A percentile compares a stretch with the other conserved stretches of the same genome.
These are phyloP conservation scores for Paramecium sonneborni DNA, from an alignment of 73 alveolate genomes.

Conservation along the genomic window DNA sequence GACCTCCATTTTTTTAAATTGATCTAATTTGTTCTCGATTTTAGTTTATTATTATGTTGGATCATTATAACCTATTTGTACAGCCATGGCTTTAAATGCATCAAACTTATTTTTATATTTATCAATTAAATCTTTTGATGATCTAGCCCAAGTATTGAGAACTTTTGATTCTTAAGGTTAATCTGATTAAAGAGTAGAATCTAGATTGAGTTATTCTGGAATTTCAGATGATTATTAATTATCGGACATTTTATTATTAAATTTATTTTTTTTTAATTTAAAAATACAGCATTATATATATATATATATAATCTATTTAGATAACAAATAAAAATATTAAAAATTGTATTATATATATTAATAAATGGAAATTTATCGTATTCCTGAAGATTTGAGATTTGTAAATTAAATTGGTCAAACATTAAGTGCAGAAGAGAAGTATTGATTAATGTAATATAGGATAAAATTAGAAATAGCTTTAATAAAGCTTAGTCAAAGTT, in stretches of 20 bases:
- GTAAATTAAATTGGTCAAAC: slow-evolving; percentile 64
- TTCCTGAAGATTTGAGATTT: slow-evolving; percentile 59
- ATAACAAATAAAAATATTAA: neutral
- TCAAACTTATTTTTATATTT: slow-evolving; percentile 51
- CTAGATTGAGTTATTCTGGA: neutral
- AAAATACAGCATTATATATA: neutral
- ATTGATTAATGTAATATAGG: slow-evolving; percentile 7
- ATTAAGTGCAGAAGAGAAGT: slow-evolving; percentile 62
- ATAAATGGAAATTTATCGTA: slow-evolving; percentile 63
- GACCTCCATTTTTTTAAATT: neutral
- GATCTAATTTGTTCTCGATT: neutral
- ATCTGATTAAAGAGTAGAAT: neutral
- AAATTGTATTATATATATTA: neutral
- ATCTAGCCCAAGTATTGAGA: slow-evolving; percentile 37
- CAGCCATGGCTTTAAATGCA: slow-evolving; percentile 51
- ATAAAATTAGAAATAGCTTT: slow-evolving; percentile 56
- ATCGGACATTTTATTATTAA: slow-evolving; percentile 27
- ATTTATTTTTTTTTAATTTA: neutral
- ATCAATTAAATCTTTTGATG: slow-evolving; percentile 48
- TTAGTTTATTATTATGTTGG: neutral
- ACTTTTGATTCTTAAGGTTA: neutral
- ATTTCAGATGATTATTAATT: neutral
- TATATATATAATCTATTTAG: neutral
- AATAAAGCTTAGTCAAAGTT: slow-evolving; percentile 34
- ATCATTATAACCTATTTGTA: neutral